A percentile compares a stretch with the other conserved stretches of the same genome.
Evolutionary conservation across 257 asterid species (phyloP).

Genomic region (Scutellaria barbata): DNA sequence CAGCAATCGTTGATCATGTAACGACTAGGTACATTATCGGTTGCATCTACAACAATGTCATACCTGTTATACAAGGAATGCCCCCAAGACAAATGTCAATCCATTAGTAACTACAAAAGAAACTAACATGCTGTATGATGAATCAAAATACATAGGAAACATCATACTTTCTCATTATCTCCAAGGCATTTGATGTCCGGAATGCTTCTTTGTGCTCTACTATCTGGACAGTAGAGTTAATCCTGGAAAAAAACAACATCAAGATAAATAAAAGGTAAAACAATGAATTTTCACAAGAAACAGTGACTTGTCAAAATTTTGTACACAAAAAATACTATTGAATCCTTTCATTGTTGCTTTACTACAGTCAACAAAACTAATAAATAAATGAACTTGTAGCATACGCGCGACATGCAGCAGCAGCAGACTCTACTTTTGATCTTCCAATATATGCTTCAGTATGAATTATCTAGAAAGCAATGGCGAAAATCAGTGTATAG

Average conservation of each 20-base stretch:
- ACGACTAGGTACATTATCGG: constrained; percentile 95
- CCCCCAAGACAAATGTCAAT: constrained; percentile 34
- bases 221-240: constrained; percentile 77
- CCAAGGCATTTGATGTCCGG: constrained; percentile 81
- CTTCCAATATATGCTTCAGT: constrained; percentile 90
- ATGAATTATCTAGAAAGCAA: constrained; percentile 73
- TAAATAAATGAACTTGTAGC: constrained; percentile 31
- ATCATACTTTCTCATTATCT: constrained; percentile 70
- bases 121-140: neutral
- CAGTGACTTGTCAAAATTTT: neutral
- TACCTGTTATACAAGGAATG: constrained; percentile 55
- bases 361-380: neutral
- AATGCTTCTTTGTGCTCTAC: constrained; percentile 90
- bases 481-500: constrained; percentile 22
- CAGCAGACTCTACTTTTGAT: constrained; percentile 98
- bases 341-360: neutral
- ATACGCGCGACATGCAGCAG: constrained; percentile 95
- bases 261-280: constrained; percentile 13
- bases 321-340: neutral
- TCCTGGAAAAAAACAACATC: constrained; percentile 51
- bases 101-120: neutral
- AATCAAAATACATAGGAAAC: constrained; percentile 17
- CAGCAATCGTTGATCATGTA: constrained; percentile 97
- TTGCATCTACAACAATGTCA: constrained; percentile 93
- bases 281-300: constrained; percentile 5